These are phyloP conservation scores for Amanita inopinata DNA, from an alignment of 768 basidiomycete genomes.

Conservation along the genomic window DNA sequence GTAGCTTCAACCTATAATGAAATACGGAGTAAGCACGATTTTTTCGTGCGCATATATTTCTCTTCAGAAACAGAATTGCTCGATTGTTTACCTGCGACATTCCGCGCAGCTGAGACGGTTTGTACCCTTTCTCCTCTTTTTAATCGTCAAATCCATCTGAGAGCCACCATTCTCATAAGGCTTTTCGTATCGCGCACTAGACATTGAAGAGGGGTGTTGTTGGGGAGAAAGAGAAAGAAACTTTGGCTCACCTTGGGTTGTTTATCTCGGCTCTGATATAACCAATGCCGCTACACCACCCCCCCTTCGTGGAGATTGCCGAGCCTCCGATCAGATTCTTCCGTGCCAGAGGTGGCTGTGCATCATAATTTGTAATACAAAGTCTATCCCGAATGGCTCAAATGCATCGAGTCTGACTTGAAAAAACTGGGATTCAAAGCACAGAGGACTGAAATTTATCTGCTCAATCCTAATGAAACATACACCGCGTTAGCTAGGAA, in stretches of 20 bases:
- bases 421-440: too few relatives aligned
- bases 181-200: conserved; percentile 23
- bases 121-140: conserved; percentile 62
- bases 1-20: conserved; percentile 45
- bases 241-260: conserved; percentile 3
- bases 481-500: too few relatives aligned
- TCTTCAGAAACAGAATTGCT: too few relatives aligned
- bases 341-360: conserved; percentile 9
- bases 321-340: conserved; percentile 5
- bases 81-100: conserved; percentile 48
- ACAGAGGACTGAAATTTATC: too few relatives aligned
- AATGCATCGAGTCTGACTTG: too few relatives aligned
- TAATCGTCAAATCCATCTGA: conserved; percentile 24
- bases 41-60: too few relatives aligned
- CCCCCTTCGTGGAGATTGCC: conserved; percentile 3
- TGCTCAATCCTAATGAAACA: too few relatives aligned
- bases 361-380: not conserved
- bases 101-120: conserved; percentile 74
- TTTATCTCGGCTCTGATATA: conserved; percentile 6
- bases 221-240: conserved; percentile 14
- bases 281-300: conserved; percentile 3
- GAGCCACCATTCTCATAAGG: conserved; percentile 16
- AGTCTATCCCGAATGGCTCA: too few relatives aligned
- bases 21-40: conserved; percentile 10
- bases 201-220: conserved; percentile 24